Conservation (phyloP, 2,329 filamentous ascomycete genomes). For the Magnaporthiopsis incrustans region DNA sequence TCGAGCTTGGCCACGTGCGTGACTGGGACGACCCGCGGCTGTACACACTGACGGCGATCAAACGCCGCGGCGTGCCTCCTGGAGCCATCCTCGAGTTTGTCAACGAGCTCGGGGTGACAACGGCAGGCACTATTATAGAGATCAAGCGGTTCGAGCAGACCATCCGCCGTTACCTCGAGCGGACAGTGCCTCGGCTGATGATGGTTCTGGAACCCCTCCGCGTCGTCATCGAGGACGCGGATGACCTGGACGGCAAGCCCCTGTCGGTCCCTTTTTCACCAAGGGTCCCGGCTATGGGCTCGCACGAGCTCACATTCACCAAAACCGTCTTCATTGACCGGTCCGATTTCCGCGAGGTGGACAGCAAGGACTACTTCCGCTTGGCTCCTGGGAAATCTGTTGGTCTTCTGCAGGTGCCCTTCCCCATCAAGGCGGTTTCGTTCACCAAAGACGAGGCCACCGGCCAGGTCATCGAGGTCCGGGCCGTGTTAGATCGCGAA, state of each 20-base stretch:
- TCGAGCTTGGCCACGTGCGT: constrained; percentile 68
- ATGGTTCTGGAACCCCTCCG: constrained; percentile 79
- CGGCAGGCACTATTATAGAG: constrained; percentile 70
- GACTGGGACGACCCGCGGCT: constrained; percentile 89
- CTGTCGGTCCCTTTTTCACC: constrained; percentile 71
- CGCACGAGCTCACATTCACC: constrained; percentile 56
- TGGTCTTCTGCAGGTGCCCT: constrained; percentile 63
- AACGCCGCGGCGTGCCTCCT: constrained; percentile 77
- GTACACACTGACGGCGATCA: constrained; percentile 78
- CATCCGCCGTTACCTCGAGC: constrained; percentile 79
- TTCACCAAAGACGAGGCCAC: constrained; percentile 56
- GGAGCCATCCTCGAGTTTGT: constrained; percentile 85
- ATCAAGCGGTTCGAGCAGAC: constrained; percentile 77
- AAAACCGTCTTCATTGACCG: constrained; percentile 79
- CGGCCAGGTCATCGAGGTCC: constrained; percentile 48
- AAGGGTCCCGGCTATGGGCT: constrained; percentile 64
- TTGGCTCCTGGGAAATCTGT: constrained; percentile 68
- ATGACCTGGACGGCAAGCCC: constrained; percentile 53
- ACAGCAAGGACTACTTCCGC: constrained; percentile 68
- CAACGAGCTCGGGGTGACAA: constrained; percentile 85
- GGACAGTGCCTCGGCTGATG: constrained; percentile 81
- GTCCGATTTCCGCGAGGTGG: constrained; percentile 66
- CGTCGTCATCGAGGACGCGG: constrained; percentile 71
- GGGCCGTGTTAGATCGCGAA: constrained; percentile 62
- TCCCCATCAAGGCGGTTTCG: constrained; percentile 59